A percentile compares a stretch with the other conserved stretches of the same genome.
phyloP scores from a whole-genome alignment of 2,329 filamentous ascomycete genomes.

The Pseudocercospora macadamiae region DNA sequence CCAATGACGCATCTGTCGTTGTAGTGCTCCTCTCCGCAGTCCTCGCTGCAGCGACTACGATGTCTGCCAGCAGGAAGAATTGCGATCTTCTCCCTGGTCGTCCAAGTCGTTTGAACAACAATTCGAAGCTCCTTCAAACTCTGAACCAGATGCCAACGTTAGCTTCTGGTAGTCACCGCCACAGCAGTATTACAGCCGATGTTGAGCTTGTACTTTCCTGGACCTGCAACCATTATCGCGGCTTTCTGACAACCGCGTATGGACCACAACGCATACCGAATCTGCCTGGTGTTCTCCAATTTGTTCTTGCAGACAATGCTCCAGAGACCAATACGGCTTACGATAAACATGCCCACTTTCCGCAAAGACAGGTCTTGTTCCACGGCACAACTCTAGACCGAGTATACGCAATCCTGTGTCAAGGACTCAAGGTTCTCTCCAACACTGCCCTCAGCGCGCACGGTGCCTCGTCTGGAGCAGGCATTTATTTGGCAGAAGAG shows the following conservation, averaged over 20 bases:
- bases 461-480: conserved; percentile 8
- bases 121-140: neutral
- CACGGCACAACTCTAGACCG: conserved; percentile 15
- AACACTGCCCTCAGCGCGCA: conserved; percentile 8
- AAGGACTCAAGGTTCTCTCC: conserved; percentile 13
- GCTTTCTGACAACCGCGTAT: conserved; percentile 8
- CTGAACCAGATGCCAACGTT: neutral
- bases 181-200: neutral
- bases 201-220: conserved; percentile 5
- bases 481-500: conserved; percentile 11
- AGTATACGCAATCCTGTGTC: conserved; percentile 10
- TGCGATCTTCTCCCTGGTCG: neutral
- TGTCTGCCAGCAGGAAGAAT: neutral
- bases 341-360: conserved; percentile 6
- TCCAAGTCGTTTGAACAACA: neutral
- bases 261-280: conserved; percentile 10
- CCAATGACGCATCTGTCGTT: neutral
- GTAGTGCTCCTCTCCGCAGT: neutral
- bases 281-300: conserved; percentile 11
- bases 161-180: neutral
- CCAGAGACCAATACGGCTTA: conserved; percentile 6
- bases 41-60: neutral
- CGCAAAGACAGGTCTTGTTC: conserved; percentile 12
- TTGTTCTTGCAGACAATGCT: conserved; percentile 12
- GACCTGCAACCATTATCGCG: conserved; percentile 5